These are phyloP conservation scores for Camellia granthamiana DNA, from an alignment of 148 eudicot genomes.

Conservation along the genomic window DNA sequence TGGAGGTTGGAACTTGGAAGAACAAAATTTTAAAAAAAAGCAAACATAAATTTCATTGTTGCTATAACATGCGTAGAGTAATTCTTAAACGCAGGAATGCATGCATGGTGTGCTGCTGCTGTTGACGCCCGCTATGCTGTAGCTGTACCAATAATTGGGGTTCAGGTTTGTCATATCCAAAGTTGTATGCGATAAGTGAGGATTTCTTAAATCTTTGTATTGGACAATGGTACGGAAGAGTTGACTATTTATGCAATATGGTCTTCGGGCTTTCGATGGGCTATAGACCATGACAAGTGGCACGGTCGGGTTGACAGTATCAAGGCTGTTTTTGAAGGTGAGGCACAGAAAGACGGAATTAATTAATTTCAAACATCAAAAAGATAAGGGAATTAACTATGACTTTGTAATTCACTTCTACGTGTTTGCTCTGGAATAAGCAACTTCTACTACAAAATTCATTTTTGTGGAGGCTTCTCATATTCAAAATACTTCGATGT, in stretches of 20 bases:
- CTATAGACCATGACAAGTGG: conserved; percentile 86
- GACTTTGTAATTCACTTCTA: too few species aligned
- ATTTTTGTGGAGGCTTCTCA: not conserved
- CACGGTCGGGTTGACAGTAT: conserved; percentile 84
- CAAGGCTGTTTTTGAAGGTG: conserved; percentile 87
- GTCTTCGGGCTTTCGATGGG: conserved; percentile 91
- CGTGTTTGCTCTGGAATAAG: not conserved
- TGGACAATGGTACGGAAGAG: not conserved
- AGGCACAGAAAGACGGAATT: not conserved
- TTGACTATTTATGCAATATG: conserved; percentile 1
- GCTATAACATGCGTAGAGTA: not conserved
- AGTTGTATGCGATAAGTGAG: not conserved
- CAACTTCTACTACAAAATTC: not conserved
- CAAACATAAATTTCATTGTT: not conserved
- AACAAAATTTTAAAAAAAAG: not conserved
- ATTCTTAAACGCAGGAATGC: conserved; percentile 69
- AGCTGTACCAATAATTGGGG: conserved; percentile 84
- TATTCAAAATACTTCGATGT: not conserved
- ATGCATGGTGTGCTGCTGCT: conserved; percentile 93
- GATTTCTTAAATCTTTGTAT: not conserved
- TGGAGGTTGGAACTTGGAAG: conserved; percentile 56
- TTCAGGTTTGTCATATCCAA: conserved; percentile 58
- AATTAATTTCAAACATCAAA: not conserved
- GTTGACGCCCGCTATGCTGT: conserved; percentile 86
- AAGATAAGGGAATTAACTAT: too few species aligned